phyloP scores from a whole-genome alignment of 331 rosid genomes.

The Phaseolus coccineus region DNA sequence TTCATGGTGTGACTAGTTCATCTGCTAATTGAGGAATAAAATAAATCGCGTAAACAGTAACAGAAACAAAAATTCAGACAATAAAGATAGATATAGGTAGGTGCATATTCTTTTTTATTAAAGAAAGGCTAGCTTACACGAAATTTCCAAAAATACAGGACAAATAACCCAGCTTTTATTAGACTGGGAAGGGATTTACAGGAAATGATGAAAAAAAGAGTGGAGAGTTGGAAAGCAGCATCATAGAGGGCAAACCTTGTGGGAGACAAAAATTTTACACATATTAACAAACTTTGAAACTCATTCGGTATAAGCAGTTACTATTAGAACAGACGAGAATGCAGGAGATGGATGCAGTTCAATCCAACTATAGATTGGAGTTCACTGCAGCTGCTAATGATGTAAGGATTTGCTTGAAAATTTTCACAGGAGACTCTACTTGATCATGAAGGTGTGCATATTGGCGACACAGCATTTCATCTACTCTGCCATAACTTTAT shows the following conservation, averaged over 20 bases:
- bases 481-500: conserved; percentile 47
- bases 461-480: conserved; percentile 36
- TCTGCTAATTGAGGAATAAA: conserved; percentile 3
- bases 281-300: conserved; percentile 43
- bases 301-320: conserved; percentile 37
- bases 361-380: conserved; percentile 47
- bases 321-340: conserved; percentile 41
- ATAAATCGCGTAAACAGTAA: conserved; percentile 9
- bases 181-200: conserved; percentile 43
- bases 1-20: neutral
- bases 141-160: conserved; percentile 36
- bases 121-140: conserved; percentile 4
- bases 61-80: neutral
- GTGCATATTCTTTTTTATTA: conserved; percentile 17
- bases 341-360: conserved; percentile 43
- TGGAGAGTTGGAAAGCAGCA: conserved; percentile 26
- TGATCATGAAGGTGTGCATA: conserved; percentile 43
- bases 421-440: conserved; percentile 46
- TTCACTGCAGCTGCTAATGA: conserved; percentile 43
- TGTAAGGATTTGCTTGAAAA: conserved; percentile 44
- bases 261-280: conserved; percentile 47
- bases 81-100: conserved; percentile 5
- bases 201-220: conserved; percentile 11
- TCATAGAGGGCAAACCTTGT: conserved; percentile 35
- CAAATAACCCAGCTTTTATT: conserved; percentile 39